Conservation (phyloP, 1,284 basidiomycete genomes). For the Cryptococcus sp. region DNA sequence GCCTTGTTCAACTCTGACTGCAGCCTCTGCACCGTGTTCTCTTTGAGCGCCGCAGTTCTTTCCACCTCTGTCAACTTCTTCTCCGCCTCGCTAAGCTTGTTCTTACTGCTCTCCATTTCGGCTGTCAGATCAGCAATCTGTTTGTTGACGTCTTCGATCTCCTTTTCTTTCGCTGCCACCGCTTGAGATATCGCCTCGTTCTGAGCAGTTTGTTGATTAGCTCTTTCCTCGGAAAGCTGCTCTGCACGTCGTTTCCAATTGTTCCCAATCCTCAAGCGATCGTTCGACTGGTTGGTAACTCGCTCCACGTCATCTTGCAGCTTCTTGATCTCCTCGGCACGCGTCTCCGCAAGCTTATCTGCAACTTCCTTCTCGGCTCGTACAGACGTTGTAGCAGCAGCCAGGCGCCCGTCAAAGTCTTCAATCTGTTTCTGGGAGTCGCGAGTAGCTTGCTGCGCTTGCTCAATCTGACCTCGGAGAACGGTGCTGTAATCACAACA, state of each 20-base stretch:
- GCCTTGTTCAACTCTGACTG: slow-evolving; percentile 37
- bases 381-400: slow-evolving; percentile 33
- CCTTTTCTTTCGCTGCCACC: slow-evolving; percentile 28
- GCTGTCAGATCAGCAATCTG: slow-evolving; percentile 22
- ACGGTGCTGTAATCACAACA: slow-evolving; percentile 53
- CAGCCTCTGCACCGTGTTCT: slow-evolving; percentile 34
- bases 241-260: slow-evolving; percentile 41
- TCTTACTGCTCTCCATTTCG: slow-evolving; percentile 31
- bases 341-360: slow-evolving; percentile 30
- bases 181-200: slow-evolving; percentile 9
- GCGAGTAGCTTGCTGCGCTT: slow-evolving; percentile 76
- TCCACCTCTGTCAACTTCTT: slow-evolving; percentile 34
- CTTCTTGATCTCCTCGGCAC: slow-evolving; percentile 29
- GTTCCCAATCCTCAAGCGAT: slow-evolving; percentile 35
- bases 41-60: slow-evolving; percentile 24
- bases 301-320: slow-evolving; percentile 27
- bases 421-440: slow-evolving; percentile 34
- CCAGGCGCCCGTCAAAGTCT: slow-evolving; percentile 41
- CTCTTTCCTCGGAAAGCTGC: slow-evolving; percentile 17
- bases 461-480: slow-evolving; percentile 68
- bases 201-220: slow-evolving; percentile 9
- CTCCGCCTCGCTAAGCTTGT: slow-evolving; percentile 35
- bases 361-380: slow-evolving; percentile 41
- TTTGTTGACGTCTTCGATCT: slow-evolving; percentile 26
- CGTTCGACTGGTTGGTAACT: slow-evolving; percentile 27